Base-by-base conservation (phyloP, 2,329 filamentous ascomycete genomes). In the Aspergillus alliaceus region DNA sequence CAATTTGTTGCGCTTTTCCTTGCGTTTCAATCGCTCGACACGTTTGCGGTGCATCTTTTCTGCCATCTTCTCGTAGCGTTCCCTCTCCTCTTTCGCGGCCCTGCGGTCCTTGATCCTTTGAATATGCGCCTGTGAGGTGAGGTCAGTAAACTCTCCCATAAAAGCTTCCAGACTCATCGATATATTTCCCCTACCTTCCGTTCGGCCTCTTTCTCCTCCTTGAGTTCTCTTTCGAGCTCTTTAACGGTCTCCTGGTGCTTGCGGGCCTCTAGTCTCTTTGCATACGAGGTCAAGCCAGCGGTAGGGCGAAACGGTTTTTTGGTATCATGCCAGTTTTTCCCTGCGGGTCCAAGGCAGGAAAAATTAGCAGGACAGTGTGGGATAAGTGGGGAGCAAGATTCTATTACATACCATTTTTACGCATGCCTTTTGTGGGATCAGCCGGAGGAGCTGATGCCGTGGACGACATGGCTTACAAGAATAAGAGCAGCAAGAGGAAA, bases 31-130 rank as follows among this genome's bases (percentile, higher is more conserved):
- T 67, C 95, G 86, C 78, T 99, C 95, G 12, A 98, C 89, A 60
- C 93, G 84, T 83, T 96, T 98, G 77, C 86, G 87, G 80, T 98
- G 93, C 95, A 99, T 98, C 81, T 95, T 98, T 79, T 92, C 91
- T 20, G 92, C 93, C 86, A 99, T 86, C 81, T 93, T 91, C 75
- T 92, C 91, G 72, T 93, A 98, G 65, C 93, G 83, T 70, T 93
- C 91, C 76, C 90, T 92, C 81, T 98, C 95, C 68, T 91, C 93
- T 83, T 97, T 98, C 52, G 88, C 90, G 20, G 86, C 89, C 65
- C 91, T 85, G 76, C 89, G 93, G 63, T 96, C 91, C 69, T 90
- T 93, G 71, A 98, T 90, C 11, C 84, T 84, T 69, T 93, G 84
- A 54, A 95, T 86, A 65, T 87, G 87, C 71, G 84, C 83, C 90